These are phyloP conservation scores for Sporodiniella umbellata DNA, from an alignment of 371 early-diverging fungal genomes.

Conservation along the genomic window DNA sequence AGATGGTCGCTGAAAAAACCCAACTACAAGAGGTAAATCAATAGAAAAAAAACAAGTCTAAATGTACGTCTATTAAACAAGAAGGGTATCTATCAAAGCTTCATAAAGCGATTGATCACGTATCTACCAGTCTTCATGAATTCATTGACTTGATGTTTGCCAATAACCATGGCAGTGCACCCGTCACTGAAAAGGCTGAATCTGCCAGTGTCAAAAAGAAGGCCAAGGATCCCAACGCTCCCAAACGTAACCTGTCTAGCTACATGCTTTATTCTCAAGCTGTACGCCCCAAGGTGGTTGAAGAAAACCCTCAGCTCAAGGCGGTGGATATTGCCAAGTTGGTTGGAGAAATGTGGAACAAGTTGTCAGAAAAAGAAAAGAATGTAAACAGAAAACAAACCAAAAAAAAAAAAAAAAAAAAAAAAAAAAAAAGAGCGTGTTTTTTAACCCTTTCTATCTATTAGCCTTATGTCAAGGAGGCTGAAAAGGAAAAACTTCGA, in stretches of 20 bases:
- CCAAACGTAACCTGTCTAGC: conserved; percentile 77
- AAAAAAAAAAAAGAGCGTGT: conserved; percentile 59
- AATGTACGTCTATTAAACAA: not conserved
- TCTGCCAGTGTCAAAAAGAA: conserved; percentile 8
- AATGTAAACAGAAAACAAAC: too few species aligned
- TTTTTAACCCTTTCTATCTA: conserved; percentile 1
- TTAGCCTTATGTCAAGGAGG: conserved; percentile 17
- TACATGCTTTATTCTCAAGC: conserved; percentile 80
- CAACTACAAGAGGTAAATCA: not conserved
- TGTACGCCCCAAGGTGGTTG: conserved; percentile 60
- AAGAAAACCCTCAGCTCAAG: conserved; percentile 61
- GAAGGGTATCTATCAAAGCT: not conserved
- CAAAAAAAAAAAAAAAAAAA: conserved; percentile 59
- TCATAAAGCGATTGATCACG: not conserved
- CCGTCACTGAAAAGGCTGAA: not conserved
- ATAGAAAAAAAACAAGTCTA: not conserved
- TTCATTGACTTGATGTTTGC: not conserved
- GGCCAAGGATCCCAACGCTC: conserved; percentile 64
- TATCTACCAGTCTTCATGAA: not conserved
- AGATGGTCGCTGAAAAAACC: not conserved
- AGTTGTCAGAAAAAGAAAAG: conserved; percentile 58
- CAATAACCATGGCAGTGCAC: too few species aligned
- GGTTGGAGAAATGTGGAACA: conserved; percentile 78
- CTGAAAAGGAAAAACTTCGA: conserved; percentile 17
- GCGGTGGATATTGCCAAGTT: conserved; percentile 59